Base-by-base conservation (phyloP, 2,329 filamentous ascomycete species). In the Lecanosticta acicola region DNA sequence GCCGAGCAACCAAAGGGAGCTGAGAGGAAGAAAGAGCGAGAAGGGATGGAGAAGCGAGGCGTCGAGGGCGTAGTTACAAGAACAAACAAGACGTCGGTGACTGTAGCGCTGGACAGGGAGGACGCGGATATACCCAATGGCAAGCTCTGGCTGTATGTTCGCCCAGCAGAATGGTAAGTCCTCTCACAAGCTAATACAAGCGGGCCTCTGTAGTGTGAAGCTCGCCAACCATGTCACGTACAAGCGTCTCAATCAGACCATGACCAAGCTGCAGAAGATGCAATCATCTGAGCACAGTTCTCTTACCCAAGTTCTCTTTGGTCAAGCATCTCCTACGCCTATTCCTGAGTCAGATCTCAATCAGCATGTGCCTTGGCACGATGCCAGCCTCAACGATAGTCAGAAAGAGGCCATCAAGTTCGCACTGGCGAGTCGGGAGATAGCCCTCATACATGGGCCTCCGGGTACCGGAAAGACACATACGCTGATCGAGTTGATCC, bases 391-490 rank as follows among this genome's bases (percentile, higher is more conserved):
- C 14, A 83, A 84, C 43, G 71, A 77, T 41, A 81, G 77, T 11
- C 80, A 84, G 55, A 76, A 79, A 57, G 76, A 81, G 51, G 80
- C 80, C 1, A 76, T 84, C 49, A 70, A 80, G n/a, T 98, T 97
- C 62, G 89, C 91, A 0, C 71, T 98, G 43, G 84, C 83, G 4
- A 85, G 86, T 1, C 76, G 76, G 43, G 89, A 96, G 59, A 78
- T 97, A 20, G 87, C 88, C 2, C 73, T 96, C 48, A 95, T 98
- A 43, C 93, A 98, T 63, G 93, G 93, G 0, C 93, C 93, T 0
- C 93, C 93, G 1, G 93, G 93, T 1, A 98, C 93, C 0, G 93
- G 93, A 39, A 98, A 98, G 67, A 98, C 93, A 0, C 91, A 97
- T 64, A 97, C 93, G 0, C 71, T 98, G 32, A 91, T 98, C 49